These are phyloP conservation scores for Spergularia bocconei DNA, from an alignment of 148 eudicot genomes.

Conservation along the genomic window DNA sequence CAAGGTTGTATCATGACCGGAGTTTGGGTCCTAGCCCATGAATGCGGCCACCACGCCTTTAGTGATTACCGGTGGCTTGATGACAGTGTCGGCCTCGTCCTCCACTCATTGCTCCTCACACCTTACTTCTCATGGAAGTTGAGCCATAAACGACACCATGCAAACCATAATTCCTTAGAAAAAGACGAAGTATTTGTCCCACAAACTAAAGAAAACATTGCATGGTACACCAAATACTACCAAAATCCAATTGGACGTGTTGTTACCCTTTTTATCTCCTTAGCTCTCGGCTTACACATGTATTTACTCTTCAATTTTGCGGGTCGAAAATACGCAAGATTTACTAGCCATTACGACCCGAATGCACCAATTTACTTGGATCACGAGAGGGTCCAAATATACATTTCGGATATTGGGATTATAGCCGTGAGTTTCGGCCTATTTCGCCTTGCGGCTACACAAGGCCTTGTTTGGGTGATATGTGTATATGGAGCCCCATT, in stretches of 20 bases:
- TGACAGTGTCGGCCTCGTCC: conserved; percentile 67
- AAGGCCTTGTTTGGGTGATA: conserved; percentile 68
- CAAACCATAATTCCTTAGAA: conserved; percentile 77
- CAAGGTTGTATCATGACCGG: conserved; percentile 41
- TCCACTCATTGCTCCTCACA: conserved; percentile 67
- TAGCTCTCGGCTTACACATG: conserved; percentile 79
- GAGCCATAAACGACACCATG: conserved; percentile 90
- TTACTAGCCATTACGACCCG: conserved; percentile 84
- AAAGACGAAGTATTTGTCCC: conserved; percentile 88
- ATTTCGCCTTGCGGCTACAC: conserved; percentile 45
- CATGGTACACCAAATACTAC: conserved; percentile 49
- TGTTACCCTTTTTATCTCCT: conserved; percentile 42
- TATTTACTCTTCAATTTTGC: conserved; percentile 74
- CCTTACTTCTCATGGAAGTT: conserved; percentile 88
- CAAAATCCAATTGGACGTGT: conserved; percentile 72
- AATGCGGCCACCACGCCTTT: conserved; percentile 42
- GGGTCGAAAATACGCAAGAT: conserved; percentile 59
- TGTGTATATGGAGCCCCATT: conserved; percentile 67
- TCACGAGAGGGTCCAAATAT: conserved; percentile 66
- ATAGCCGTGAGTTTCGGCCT: conserved; percentile 45
- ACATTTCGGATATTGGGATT: conserved; percentile 63
- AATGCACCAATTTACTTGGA: conserved; percentile 76
- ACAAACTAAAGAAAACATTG: conserved; percentile 35
- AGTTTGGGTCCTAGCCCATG: conserved; percentile 41
- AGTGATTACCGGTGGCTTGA: conserved; percentile 45